Conservation (phyloP, 78 protist genomes). For the Planoprotostelium fungivorum region DNA sequence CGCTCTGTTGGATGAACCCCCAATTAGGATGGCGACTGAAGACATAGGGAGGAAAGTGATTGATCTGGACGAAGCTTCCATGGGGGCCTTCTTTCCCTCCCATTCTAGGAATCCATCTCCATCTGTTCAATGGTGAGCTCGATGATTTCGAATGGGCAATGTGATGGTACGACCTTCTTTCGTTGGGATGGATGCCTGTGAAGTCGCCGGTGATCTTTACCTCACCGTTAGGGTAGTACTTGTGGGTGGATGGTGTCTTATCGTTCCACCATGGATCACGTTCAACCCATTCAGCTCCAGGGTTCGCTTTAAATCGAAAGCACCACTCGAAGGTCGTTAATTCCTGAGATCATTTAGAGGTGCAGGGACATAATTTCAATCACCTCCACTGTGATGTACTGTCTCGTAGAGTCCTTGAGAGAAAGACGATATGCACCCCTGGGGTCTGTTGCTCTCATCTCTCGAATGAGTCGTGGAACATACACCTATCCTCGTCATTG, state of each 20-base stretch:
- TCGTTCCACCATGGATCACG: neutral
- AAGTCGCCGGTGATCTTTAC: neutral
- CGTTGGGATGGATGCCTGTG: neutral
- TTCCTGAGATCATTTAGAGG: neutral
- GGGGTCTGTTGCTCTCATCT: neutral
- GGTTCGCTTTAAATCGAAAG: neutral
- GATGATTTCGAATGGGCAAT: too few relatives aligned
- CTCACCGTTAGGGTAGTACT: neutral
- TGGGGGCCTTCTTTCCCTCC: neutral
- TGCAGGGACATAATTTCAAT: neutral
- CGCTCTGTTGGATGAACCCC: neutral
- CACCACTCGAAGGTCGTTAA: neutral
- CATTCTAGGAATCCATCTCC: neutral
- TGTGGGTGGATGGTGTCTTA: neutral
- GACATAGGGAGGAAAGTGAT: neutral
- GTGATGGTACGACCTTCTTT: neutral
- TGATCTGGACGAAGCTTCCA: neutral
- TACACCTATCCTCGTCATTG: neutral
- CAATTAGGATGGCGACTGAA: neutral
- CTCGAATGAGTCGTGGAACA: neutral
- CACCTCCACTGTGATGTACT: neutral
- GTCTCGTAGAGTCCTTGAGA: neutral
- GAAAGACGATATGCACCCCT: neutral
- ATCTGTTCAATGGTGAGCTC: too few relatives aligned
- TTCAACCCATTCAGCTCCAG: neutral